Evolutionary conservation across 139 green algal genomes (phyloP).

Genomic region (Penium margaritaceum): DNA sequence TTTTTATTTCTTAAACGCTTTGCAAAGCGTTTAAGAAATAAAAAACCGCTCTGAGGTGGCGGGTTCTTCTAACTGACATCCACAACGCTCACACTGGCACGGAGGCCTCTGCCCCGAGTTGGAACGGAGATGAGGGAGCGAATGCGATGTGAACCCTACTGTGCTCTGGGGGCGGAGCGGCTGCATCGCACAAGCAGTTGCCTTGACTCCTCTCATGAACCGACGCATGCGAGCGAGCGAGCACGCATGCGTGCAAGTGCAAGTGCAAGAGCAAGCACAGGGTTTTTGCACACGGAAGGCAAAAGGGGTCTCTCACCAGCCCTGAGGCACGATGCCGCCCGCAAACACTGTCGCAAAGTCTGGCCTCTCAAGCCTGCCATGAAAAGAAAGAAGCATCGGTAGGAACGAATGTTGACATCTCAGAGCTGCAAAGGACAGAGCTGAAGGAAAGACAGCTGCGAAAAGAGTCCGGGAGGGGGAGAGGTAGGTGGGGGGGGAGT

Average conservation of each 20-base stretch:
- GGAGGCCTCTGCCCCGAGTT: too few species aligned
- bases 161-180: background rate
- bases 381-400: background rate
- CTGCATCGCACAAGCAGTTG: background rate
- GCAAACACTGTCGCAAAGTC: slow-evolving; percentile 24
- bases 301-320: slow-evolving; percentile 21
- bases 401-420: background rate
- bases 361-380: slow-evolving; percentile 35
- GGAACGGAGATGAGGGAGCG: background rate
- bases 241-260: too few species aligned
- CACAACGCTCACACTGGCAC: too few species aligned
- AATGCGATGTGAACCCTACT: background rate
- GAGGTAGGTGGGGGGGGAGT: background rate
- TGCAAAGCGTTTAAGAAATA: too few species aligned
- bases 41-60: too few species aligned
- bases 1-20: too few species aligned
- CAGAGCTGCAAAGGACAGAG: background rate
- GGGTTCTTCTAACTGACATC: too few species aligned
- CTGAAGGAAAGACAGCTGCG: background rate
- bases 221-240: background rate
- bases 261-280: too few species aligned
- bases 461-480: background rate
- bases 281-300: background rate
- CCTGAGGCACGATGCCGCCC: slow-evolving; percentile 1
- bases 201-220: background rate